Conservation (phyloP, 176 grass and related monocot genomes). For the Eragrostis curvula region DNA sequence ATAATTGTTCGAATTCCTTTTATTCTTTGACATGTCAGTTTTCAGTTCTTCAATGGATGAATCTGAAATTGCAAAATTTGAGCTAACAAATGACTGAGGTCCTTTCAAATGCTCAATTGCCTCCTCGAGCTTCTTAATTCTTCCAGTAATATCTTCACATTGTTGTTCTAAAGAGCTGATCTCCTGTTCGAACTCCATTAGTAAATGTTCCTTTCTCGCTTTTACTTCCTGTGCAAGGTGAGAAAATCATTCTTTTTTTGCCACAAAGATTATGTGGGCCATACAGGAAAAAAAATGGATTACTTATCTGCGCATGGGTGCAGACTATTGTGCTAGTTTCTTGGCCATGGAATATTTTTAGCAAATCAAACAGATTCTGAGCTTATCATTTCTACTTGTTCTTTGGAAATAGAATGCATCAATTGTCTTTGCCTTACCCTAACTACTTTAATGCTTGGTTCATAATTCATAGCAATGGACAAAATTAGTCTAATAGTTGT, state of each 20-base stretch:
- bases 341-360: neutral
- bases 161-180: conserved; percentile 74
- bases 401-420: neutral
- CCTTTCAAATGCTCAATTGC: conserved; percentile 57
- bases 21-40: conserved; percentile 43
- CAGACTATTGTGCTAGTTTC: conserved; percentile 27
- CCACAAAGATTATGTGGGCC: conserved; percentile 3
- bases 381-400: conserved; percentile 17
- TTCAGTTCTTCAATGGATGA: conserved; percentile 58
- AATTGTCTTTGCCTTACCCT: conserved; percentile 25
- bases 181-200: conserved; percentile 54
- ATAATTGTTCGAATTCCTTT: conserved; percentile 42
- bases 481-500: conserved; percentile 15
- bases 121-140: conserved; percentile 62
- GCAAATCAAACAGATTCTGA: neutral
- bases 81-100: conserved; percentile 31
- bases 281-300: neutral
- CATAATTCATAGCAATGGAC: neutral
- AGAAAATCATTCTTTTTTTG: conserved; percentile 36
- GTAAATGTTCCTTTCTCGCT: conserved; percentile 63
- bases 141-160: conserved; percentile 71
- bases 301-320: conserved; percentile 12
- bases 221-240: conserved; percentile 66
- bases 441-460: conserved; percentile 17
- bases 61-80: conserved; percentile 42